phyloP scores from a whole-genome alignment of 2,329 filamentous ascomycete species.

The Shiraia sp. region DNA sequence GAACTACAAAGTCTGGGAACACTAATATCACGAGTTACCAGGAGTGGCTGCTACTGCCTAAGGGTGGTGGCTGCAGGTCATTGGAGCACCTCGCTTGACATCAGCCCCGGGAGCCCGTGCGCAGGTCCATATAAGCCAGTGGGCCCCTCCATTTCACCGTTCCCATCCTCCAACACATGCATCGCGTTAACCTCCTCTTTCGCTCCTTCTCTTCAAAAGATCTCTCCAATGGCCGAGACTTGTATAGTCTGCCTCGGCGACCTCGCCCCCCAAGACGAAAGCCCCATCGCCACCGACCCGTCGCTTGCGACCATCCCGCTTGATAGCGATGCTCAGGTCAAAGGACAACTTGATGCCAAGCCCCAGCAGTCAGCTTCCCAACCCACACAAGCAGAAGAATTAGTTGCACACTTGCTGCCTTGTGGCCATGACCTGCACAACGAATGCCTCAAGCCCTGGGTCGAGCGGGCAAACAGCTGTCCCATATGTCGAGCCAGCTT shows the following conservation, averaged over 20 bases:
- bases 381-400: slow-evolving; percentile 49
- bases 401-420: slow-evolving; percentile 66
- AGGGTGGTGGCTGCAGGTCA: slow-evolving; percentile 25
- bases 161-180: slow-evolving; percentile 40
- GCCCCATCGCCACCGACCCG: slow-evolving; percentile 27
- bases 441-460: slow-evolving; percentile 90
- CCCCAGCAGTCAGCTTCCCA: slow-evolving; percentile 32
- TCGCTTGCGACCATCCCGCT: slow-evolving; percentile 31
- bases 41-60: slow-evolving; percentile 17
- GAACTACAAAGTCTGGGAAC: too few species aligned
- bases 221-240: slow-evolving; percentile 62
- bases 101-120: slow-evolving; percentile 6
- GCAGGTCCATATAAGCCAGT: slow-evolving; percentile 20
- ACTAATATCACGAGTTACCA: too few species aligned
- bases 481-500: slow-evolving; percentile 94
- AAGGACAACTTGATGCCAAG: slow-evolving; percentile 19
- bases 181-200: slow-evolving; percentile 29
- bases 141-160: slow-evolving; percentile 36
- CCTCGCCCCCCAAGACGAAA: slow-evolving; percentile 62
- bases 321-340: slow-evolving; percentile 30
- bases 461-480: slow-evolving; percentile 95
- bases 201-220: slow-evolving; percentile 22
- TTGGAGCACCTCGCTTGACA: slow-evolving; percentile 14
- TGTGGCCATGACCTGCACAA: slow-evolving; percentile 94
- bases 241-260: slow-evolving; percentile 75